A percentile compares a stretch with the other conserved stretches of the same genome.
Evolutionary conservation across 2,329 filamentous ascomycete species (phyloP).

Genomic region (Orbilia oligospora): DNA sequence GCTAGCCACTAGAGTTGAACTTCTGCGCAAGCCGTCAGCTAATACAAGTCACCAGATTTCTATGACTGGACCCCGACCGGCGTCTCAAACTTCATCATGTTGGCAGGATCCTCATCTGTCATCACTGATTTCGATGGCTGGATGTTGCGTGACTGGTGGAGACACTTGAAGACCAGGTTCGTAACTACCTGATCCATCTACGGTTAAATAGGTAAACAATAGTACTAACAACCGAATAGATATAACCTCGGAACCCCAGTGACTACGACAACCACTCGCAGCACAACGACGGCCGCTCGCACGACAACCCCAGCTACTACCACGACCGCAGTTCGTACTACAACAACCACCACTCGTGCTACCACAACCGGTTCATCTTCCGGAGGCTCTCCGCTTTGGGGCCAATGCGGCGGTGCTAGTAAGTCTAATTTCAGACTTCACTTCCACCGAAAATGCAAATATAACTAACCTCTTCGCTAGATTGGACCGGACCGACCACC

Average conservation of each 20-base stretch:
- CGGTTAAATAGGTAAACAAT: not conserved
- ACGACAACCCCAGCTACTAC: constrained; percentile 33
- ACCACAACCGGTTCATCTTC: constrained; percentile 55
- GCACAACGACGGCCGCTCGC: constrained; percentile 1
- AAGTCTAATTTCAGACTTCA: constrained; percentile 11
- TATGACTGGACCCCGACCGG: constrained; percentile 69
- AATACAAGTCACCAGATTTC: constrained; percentile 65
- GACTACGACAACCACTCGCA: constrained; percentile 26
- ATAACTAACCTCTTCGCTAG: constrained; percentile 21
- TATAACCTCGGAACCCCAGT: constrained; percentile 28
- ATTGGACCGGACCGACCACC: constrained; percentile 64
- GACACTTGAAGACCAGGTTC: constrained; percentile 63
- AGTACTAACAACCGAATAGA: not conserved
- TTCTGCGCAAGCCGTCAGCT: not conserved
- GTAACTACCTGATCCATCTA: not conserved
- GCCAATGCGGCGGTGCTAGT: constrained; percentile 61
- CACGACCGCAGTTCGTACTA: constrained; percentile 21
- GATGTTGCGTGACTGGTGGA: constrained; percentile 71
- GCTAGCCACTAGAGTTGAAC: not conserved
- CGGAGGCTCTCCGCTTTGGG: constrained; percentile 61
- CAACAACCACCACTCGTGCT: constrained; percentile 23
- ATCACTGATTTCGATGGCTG: constrained; percentile 71
- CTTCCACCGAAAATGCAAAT: not conserved
- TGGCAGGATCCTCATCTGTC: constrained; percentile 67
- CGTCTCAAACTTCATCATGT: constrained; percentile 69